Conservation (phyloP, 2,329 filamentous ascomycete genomes). For the Gremmenia infestans region DNA sequence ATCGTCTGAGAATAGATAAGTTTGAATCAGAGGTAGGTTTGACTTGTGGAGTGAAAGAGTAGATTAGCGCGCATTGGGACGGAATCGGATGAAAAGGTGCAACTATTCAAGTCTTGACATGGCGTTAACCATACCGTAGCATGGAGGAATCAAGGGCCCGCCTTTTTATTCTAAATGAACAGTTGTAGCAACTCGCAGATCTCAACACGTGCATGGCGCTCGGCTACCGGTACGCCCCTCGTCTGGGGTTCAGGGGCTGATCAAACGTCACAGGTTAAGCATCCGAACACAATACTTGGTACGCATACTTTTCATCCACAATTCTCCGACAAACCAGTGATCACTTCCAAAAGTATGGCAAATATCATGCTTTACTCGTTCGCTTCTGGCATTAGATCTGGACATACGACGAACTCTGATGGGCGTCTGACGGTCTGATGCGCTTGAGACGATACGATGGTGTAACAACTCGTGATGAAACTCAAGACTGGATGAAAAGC, state of each 20-base stretch:
- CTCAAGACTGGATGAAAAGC: not conserved
- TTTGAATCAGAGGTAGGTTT: too few relatives aligned
- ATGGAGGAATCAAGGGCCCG: too few relatives aligned
- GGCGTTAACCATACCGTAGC: too few relatives aligned
- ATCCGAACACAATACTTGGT: not conserved
- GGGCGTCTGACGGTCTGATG: not conserved
- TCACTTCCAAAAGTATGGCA: not conserved
- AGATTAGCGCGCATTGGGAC: too few relatives aligned
- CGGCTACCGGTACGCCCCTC: too few relatives aligned
- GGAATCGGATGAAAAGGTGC: too few relatives aligned
- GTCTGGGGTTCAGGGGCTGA: not conserved
- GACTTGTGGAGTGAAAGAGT: too few relatives aligned
- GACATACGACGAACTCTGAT: not conserved
- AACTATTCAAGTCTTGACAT: too few relatives aligned
- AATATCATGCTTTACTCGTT: not conserved
- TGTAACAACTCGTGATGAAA: not conserved
- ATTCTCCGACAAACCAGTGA: not conserved
- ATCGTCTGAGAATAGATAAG: too few relatives aligned
- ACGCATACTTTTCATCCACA: not conserved
- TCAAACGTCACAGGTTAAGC: not conserved
- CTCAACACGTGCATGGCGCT: too few relatives aligned
- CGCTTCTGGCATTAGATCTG: not conserved
- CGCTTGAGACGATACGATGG: not conserved
- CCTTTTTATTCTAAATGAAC: too few relatives aligned
- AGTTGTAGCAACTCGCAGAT: too few relatives aligned